Percentiles rank a stretch among this genome's conserved stretches.
Evolutionary conservation across 495 filamentous ascomycete genomes (phyloP).

Genomic region (Penicillium argentinense): DNA sequence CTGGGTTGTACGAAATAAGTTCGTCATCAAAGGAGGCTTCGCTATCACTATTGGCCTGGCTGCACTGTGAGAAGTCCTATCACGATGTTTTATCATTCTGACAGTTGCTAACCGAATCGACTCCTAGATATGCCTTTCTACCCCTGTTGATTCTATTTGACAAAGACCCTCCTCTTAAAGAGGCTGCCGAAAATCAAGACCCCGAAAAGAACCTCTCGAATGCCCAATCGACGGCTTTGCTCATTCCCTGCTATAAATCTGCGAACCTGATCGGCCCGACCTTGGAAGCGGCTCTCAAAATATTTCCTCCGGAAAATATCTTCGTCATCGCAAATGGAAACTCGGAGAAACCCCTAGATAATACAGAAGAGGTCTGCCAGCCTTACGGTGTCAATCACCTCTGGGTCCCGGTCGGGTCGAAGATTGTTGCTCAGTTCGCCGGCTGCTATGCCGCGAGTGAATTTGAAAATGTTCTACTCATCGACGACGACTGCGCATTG

Average conservation of each 20-base stretch:
- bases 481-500: conserved; percentile 50
- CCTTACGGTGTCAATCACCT: conserved; percentile 41
- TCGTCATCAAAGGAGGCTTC: conserved; percentile 36
- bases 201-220: conserved; percentile 16
- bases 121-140: conserved; percentile 35
- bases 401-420: conserved; percentile 41
- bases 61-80: conserved; percentile 24
- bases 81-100: background rate
- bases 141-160: conserved; percentile 42
- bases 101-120: background rate
- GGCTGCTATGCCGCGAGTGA: conserved; percentile 41
- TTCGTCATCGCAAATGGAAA: conserved; percentile 49
- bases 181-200: conserved; percentile 1
- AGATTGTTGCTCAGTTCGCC: conserved; percentile 48
- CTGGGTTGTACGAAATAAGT: conserved; percentile 34
- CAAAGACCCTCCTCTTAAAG: conserved; percentile 22
- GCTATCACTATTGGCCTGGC: conserved; percentile 36
- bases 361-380: conserved; percentile 47
- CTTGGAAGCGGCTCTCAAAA: conserved; percentile 42
- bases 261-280: conserved; percentile 42
- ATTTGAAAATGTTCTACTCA: conserved; percentile 44
- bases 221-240: conserved; percentile 37
- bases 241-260: conserved; percentile 52
- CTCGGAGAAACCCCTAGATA: conserved; percentile 37
- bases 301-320: conserved; percentile 45